Base-by-base conservation (phyloP, 306 rosid genomes). In the Glycine latifolia region DNA sequence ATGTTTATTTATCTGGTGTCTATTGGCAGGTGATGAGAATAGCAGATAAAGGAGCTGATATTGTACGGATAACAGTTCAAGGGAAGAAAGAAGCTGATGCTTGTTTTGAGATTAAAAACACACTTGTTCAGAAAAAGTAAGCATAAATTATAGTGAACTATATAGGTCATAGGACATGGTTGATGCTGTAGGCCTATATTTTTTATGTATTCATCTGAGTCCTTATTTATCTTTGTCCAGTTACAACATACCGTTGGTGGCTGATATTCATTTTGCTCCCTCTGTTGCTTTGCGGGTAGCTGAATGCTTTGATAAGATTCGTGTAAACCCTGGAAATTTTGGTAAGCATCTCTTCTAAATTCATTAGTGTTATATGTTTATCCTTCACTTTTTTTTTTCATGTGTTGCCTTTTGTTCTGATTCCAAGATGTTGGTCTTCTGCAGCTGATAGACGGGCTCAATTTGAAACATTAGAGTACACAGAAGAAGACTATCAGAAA, bases 51-150 rank as follows among this genome's bases (percentile, higher is more conserved):
- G 99, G 99, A 80, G 99, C 99, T 68, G 96, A 95, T 82, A 83
- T 95, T 80, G 98, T 95, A 9, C 87, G 99, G 49, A 93, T 95
- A 76, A 95, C 99, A 73, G 99, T 93, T 82, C 99, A 95, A 78
- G 99, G 99, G 81, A 95, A 89, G 91, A 95, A 85, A 87, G 99
- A 95, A 86, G 99, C 99, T 13, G 99, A 95, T 87, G 97, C 99
- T 14, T 93, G 98, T 83, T 95, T 86, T 79, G 97, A 95, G 76
- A 95, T 95, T 52, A 95, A 95, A 78, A 91, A 93, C 88, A 39
- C 97, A 47, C 99, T 95, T 74, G 92, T 93, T 81, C 99, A 95
- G 93, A 91, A 93, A 75, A 93, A 92, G 99, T 95, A 87, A 78
- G 95, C 66, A 49, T 75, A 59, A 59, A 31, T 69, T 75, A 52